Base-by-base conservation (phyloP, 1,139 yeast species). In the Suhomyces bokatorum region DNA sequence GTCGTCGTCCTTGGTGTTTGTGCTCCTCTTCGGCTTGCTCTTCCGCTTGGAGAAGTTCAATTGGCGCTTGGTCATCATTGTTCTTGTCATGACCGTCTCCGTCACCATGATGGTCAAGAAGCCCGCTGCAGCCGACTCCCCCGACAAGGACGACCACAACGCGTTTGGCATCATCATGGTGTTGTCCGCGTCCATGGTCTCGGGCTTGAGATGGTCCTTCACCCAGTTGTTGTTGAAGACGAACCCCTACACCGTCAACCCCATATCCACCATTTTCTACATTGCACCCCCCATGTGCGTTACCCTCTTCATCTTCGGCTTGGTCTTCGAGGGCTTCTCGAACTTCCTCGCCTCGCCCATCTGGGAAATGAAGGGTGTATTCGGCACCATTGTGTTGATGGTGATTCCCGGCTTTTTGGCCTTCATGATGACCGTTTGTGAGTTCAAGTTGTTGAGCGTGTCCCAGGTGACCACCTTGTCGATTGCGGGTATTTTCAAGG, bases 141-240 rank as follows among this genome's bases (percentile, higher is more conserved):
- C 44, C 22, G 36, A 26, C n/a, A 26, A 2, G 13, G 53, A 52
- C 13, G 57, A 50, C 13, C 61, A 56, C 16, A 59, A 53, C 32
- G 52, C 77, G 2, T 47, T 80, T 16, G 98, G 97, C 3, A 81
- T 89, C 33, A 48, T 81, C 9, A 69, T 90, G 39, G 97, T 91
- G 1, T 65, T 93, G 27, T 65, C 80, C 2, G 93, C 97, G 4
- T 81, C 96, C 4, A 76, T 86, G 61, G 77, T 89, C 67, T 85
- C 95, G 17, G 99, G 99, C 1, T 69, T 93, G 43, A 77, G 99
- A 53, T 93, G 99, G 99, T 91, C 96, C 1, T 79, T 90, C 53
- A 90, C 98, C 3, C 98, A 93, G 62, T 64, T 93, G 26, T 73
- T 91, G 14, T 69, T 93, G 46, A 83, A 81, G 53, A 76, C 73